Evolutionary conservation across 352 stramenopile species (phyloP), one percentile per base, ranked within the genome.

Genomic region (Pythium plurisporium): DNA sequence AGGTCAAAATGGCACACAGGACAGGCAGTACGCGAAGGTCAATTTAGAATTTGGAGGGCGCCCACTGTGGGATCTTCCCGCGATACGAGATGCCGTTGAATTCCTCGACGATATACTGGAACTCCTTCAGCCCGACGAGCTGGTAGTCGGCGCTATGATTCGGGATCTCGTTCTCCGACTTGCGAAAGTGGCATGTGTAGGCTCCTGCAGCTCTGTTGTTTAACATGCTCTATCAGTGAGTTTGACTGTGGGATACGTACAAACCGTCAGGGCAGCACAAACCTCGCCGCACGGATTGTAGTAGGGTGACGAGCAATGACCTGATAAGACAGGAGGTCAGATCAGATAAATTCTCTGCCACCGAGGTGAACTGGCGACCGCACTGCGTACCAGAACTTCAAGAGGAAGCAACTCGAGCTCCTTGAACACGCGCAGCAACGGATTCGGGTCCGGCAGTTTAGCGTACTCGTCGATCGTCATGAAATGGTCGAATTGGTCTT

Each of bases 41-140:
- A n/a, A n/a, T 11, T 41, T 41, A 52, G 22, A 52, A 52, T 3
- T 52, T 26, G 14, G 25, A 40, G 27, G 45, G 45, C 3, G 15
- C 8, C 45, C 45, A 52, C 30, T 52, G 45, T 5, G 50, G 50
- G 15, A 58, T 58, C 9, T 43, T 42, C 4, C 62, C 61, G 22
- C 80, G 78, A 46, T 90, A 90, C 26, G 80, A 91, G 23, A 89
- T 78, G 41, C 80, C 77, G 52, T 90, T 88, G 52, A 87, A 87
- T 33, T 87, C 78, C 47, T 90, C 78, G 23, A 91, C 52, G 12
- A 91, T 65, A 45, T 78, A 79, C 65, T 87, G 76, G 30, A 87
- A 85, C 33, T 91, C 74, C 29, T 59, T 68, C 37, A 91, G 61
- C 14, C 65, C 62, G 3, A 68, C 79, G 34, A 91, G 60, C 31